Percentiles rank a stretch among this genome's conserved stretches.
Conservation (phyloP, 140 eudicot species). For the Cichorium intybus region DNA sequence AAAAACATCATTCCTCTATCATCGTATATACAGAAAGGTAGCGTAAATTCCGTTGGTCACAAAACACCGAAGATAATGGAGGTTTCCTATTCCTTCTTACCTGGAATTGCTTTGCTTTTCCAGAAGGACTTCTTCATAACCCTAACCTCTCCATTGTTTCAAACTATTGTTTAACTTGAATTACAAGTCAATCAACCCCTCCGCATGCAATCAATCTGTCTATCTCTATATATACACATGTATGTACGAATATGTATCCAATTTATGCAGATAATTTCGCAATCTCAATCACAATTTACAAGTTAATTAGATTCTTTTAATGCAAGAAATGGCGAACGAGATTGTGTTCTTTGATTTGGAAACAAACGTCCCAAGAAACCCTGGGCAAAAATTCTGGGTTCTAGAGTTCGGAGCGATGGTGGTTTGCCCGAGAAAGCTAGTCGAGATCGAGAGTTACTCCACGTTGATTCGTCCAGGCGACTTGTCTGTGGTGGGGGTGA, state of each 20-base stretch:
- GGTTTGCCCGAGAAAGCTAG: conserved; percentile 69
- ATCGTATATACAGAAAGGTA: conserved; percentile 8
- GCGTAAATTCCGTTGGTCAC: conserved; percentile 3
- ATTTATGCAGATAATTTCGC: conserved; percentile 13
- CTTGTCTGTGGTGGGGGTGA: conserved; percentile 57
- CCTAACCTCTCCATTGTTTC: conserved; percentile 38
- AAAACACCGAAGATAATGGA: conserved; percentile 12
- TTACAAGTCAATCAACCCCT: conserved; percentile 53
- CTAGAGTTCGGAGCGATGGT: conserved; percentile 90
- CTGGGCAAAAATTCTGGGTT: conserved; percentile 61
- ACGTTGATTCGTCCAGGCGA: conserved; percentile 81
- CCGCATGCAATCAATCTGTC: conserved; percentile 17
- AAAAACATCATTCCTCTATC: not conserved
- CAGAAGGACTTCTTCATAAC: conserved; percentile 41
- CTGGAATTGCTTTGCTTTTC: conserved; percentile 31
- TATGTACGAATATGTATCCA: conserved; percentile 5
- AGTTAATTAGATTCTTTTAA: not conserved
- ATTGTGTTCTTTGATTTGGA: conserved; percentile 91
- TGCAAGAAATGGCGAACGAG: conserved; percentile 46
- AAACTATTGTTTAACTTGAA: conserved; percentile 60
- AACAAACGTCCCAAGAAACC: conserved; percentile 76
- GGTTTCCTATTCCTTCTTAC: conserved; percentile 27
- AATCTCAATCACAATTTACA: not conserved
- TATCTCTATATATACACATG: conserved; percentile 16
- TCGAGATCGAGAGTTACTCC: conserved; percentile 78